Evolutionary conservation across 2,329 filamentous ascomycete species (phyloP).

Genomic region (Colletotrichum sp.): DNA sequence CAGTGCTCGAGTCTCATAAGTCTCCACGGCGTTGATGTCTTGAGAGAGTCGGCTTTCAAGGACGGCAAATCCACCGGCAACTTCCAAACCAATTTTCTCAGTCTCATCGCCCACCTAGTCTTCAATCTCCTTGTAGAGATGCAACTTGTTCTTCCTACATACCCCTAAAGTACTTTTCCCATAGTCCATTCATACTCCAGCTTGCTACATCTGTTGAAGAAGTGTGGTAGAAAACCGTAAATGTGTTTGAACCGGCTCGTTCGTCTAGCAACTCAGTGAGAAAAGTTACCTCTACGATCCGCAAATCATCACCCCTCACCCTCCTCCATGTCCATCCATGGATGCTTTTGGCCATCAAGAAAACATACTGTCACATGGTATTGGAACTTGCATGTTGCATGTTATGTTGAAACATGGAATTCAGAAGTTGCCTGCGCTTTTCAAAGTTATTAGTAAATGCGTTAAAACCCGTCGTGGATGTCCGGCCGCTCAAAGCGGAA

Average conservation of each 20-base stretch:
- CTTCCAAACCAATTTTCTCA: background rate
- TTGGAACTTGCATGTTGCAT: too few species aligned
- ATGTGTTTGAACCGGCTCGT: background rate
- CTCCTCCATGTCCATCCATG: too few species aligned
- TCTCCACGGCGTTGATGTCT: background rate
- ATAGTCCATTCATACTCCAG: background rate
- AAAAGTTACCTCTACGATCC: background rate
- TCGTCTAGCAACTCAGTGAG: background rate
- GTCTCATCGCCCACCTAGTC: background rate
- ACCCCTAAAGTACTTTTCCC: background rate
- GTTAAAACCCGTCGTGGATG: too few species aligned
- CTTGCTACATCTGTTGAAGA: background rate
- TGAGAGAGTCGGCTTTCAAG: background rate
- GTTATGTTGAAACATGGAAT: too few species aligned
- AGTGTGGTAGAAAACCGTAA: background rate
- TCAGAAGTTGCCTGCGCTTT: too few species aligned
- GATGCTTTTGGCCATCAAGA: too few species aligned
- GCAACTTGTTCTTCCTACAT: background rate
- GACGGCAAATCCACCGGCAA: background rate
- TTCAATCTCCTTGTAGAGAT: background rate
- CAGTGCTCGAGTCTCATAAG: background rate
- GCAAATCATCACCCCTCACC: too few species aligned
- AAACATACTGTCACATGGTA: too few species aligned
- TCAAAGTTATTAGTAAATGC: too few species aligned
- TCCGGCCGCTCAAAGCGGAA: too few species aligned